Percentiles rank a stretch among this genome's conserved stretches.
Conservation (phyloP, 805 yeast species). For the Geotrichum ghanense region DNA sequence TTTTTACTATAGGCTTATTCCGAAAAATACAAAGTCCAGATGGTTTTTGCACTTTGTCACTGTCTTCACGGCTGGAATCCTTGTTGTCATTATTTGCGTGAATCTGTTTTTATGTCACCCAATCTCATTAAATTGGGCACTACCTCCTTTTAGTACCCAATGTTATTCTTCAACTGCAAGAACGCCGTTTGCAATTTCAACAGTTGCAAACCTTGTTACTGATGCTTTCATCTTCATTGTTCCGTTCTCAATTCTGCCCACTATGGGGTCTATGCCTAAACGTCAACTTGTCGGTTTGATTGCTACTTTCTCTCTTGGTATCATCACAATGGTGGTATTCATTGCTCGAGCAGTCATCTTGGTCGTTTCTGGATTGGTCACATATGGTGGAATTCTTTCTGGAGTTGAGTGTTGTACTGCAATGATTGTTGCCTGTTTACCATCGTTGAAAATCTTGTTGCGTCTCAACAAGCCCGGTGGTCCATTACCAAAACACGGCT, state of each 20-base stretch:
- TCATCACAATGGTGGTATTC: conserved; percentile 15
- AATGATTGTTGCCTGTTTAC: conserved; percentile 17
- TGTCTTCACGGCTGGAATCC: conserved; percentile 8
- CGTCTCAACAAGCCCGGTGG: conserved; percentile 1
- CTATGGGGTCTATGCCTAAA: conserved; percentile 9
- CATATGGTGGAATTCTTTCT: conserved; percentile 15
- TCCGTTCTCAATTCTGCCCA: conserved; percentile 18
- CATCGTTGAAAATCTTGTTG: conserved; percentile 15
- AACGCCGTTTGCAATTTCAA: conserved; percentile 15
- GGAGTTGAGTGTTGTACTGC: conserved; percentile 19
- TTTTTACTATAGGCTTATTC: conserved; percentile 18
- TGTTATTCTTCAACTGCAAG: conserved; percentile 20
- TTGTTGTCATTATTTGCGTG: conserved; percentile 12
- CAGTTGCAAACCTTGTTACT: conserved; percentile 14
- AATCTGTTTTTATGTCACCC: conserved; percentile 18
- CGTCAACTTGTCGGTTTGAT: conserved; percentile 16
- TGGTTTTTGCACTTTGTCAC: conserved; percentile 11
- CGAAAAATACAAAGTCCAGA: conserved; percentile 15
- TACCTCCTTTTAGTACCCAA: conserved; percentile 5
- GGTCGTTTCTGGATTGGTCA: conserved; percentile 13
- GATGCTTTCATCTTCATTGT: conserved; percentile 16
- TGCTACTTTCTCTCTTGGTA: conserved; percentile 19
- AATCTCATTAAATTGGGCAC: conserved; percentile 17
- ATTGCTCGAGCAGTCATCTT: conserved; percentile 16
- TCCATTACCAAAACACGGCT: neutral